Conservation (phyloP, 169 alveolate genomes). For the Neospora caninum region DNA sequence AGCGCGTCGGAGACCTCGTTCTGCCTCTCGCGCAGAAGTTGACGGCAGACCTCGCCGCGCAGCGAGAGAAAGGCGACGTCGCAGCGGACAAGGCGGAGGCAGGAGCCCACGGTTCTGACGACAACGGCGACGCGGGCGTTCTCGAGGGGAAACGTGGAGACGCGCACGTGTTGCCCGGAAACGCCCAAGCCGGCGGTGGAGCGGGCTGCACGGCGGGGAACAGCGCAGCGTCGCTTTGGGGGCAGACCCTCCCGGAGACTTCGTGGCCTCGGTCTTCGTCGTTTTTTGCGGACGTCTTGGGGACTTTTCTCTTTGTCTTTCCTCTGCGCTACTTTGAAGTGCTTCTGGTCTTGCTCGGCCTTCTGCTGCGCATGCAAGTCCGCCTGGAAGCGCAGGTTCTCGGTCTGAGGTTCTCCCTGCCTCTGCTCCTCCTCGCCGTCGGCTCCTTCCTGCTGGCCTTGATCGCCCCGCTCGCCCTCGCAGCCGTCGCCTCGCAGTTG, state of each 20-base stretch:
- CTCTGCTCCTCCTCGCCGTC: not conserved
- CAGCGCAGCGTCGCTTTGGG: not conserved
- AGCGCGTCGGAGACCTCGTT: conserved; percentile 5
- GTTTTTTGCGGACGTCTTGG: conserved; percentile 9
- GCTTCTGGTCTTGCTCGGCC: not conserved
- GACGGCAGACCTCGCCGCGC: not conserved
- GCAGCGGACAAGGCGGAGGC: not conserved
- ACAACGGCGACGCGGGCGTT: too few relatives aligned
- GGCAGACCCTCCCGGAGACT: not conserved
- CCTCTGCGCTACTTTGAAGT: conserved; percentile 19
- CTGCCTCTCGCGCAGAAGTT: not conserved
- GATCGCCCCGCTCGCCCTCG: not conserved
- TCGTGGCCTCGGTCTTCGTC: conserved; percentile 27
- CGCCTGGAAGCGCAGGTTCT: not conserved
- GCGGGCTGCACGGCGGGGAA: not conserved
- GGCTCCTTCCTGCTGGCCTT: not conserved
- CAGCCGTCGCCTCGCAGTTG: conserved; percentile 1
- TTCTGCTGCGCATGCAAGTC: not conserved
- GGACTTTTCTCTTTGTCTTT: not conserved
- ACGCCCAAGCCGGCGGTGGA: not conserved
- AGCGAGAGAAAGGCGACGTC: not conserved
- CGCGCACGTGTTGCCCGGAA: not conserved
- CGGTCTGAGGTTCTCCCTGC: not conserved
- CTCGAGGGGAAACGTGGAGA: too few relatives aligned
- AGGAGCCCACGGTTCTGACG: too few relatives aligned